Percentiles rank a stretch among this genome's conserved stretches.
Conservation (phyloP, 2,329 filamentous ascomycete species). For the Cladophialophora psammophila region DNA sequence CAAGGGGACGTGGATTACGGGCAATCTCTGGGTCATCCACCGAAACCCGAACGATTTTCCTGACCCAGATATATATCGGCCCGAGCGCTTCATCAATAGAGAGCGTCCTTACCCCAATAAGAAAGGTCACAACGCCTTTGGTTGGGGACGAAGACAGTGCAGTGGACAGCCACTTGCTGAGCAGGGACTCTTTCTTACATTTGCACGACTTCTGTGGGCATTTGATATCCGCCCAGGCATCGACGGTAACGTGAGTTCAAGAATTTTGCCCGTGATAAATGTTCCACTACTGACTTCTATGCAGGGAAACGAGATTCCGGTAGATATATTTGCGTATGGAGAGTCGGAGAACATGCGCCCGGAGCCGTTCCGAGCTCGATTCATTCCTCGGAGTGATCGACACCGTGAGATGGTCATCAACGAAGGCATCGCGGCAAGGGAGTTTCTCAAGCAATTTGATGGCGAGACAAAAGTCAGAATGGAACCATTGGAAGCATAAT, state of each 20-base stretch:
- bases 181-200: constrained; percentile 65
- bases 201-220: constrained; percentile 65
- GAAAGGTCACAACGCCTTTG: constrained; percentile 63
- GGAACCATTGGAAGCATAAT: constrained; percentile 13
- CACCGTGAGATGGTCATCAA: constrained; percentile 7
- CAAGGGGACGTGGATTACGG: constrained; percentile 48
- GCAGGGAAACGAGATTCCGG: constrained; percentile 24
- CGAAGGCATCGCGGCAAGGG: constrained; percentile 11
- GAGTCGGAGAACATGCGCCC: constrained; percentile 28
- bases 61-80: constrained; percentile 50
- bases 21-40: constrained; percentile 39
- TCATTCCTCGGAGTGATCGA: constrained; percentile 22
- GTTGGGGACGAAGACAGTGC: constrained; percentile 64
- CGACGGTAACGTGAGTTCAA: constrained; percentile 42
- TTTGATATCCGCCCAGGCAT: constrained; percentile 59
- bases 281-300: background rate
- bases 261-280: too few species aligned
- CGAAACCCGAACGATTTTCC: constrained; percentile 50
- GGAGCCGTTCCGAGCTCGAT: constrained; percentile 28
- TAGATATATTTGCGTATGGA: constrained; percentile 27
- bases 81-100: constrained; percentile 51
- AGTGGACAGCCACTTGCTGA: constrained; percentile 65
- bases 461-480: constrained; percentile 26
- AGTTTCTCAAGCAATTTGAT: constrained; percentile 22
- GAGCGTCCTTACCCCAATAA: constrained; percentile 58